phyloP scores from a whole-genome alignment of 1,284 basidiomycete species.

The Ustilago loliicola region DNA sequence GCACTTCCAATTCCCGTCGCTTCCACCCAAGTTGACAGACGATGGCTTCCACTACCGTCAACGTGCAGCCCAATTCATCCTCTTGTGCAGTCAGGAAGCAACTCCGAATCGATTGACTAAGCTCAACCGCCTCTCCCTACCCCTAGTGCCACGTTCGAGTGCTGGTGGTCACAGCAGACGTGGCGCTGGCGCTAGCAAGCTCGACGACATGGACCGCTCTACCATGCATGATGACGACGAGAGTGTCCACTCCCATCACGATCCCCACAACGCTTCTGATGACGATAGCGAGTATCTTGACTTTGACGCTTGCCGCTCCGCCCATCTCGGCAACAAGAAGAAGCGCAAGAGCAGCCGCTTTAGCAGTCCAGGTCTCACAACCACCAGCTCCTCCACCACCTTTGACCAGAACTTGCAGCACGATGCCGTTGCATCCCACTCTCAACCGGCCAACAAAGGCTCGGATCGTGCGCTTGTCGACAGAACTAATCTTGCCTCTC shows the following conservation, averaged over 20 bases:
- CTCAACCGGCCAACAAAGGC: neutral
- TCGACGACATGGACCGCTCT: neutral
- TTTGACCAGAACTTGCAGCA: constrained; percentile 1
- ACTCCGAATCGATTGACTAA: constrained; percentile 16
- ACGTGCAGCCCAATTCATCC: constrained; percentile 45
- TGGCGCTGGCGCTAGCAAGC: neutral
- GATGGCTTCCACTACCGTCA: constrained; percentile 45
- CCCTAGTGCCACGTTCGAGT: constrained; percentile 1
- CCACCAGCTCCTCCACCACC: neutral
- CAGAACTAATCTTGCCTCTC: constrained; percentile 15
- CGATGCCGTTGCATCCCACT: neutral
- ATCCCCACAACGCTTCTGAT: constrained; percentile 24
- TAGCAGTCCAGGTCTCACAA: constrained; percentile 9
- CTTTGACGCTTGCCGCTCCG: constrained; percentile 40
- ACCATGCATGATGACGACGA: constrained; percentile 19
- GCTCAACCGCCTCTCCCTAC: constrained; percentile 24
- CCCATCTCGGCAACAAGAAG: constrained; percentile 58
- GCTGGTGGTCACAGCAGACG: neutral
- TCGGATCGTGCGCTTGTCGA: constrained; percentile 23
- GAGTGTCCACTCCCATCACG: constrained; percentile 18
- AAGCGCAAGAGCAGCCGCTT: constrained; percentile 57
- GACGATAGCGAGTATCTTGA: constrained; percentile 36
- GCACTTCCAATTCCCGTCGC: constrained; percentile 27
- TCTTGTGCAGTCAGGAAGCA: constrained; percentile 39
- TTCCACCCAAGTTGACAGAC: constrained; percentile 38